Conservation (phyloP, 2,329 filamentous ascomycete species). For the Epichloe amarillans region DNA sequence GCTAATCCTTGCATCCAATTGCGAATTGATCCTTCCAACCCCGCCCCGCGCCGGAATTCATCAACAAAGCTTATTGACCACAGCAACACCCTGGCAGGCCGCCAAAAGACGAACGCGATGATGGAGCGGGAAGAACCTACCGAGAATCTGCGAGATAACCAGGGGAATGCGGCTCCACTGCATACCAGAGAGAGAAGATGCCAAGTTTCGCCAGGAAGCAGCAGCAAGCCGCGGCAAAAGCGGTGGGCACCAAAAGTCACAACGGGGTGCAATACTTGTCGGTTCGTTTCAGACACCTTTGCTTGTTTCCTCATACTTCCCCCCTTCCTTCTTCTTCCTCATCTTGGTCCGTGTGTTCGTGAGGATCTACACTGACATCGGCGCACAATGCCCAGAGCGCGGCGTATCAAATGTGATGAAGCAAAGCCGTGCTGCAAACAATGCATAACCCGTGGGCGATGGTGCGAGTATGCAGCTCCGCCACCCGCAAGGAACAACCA, state of each 20-base stretch:
- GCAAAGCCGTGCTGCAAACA: constrained; percentile 3
- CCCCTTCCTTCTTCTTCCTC: background rate
- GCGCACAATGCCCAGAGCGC: background rate
- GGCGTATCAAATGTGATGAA: constrained; percentile 4
- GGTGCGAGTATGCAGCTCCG: constrained; percentile 1
- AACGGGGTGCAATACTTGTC: constrained; percentile 5
- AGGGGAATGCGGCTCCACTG: background rate
- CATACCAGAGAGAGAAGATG: background rate
- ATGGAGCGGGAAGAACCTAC: background rate
- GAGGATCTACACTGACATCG: background rate
- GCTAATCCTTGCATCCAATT: background rate
- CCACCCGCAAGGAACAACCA: background rate
- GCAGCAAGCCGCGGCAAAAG: background rate
- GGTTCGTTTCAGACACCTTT: background rate
- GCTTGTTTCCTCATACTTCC: too few species aligned
- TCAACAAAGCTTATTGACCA: background rate
- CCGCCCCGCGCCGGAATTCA: background rate
- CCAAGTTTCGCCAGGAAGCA: background rate
- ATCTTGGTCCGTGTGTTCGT: background rate
- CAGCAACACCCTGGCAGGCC: background rate
- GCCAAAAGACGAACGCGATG: background rate
- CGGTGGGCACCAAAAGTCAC: constrained; percentile 4
- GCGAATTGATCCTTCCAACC: background rate
- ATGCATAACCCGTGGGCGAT: constrained; percentile 2
- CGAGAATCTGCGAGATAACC: background rate